phyloP scores from a whole-genome alignment of 352 stramenopile species.

The Pythium utonaiense region DNA sequence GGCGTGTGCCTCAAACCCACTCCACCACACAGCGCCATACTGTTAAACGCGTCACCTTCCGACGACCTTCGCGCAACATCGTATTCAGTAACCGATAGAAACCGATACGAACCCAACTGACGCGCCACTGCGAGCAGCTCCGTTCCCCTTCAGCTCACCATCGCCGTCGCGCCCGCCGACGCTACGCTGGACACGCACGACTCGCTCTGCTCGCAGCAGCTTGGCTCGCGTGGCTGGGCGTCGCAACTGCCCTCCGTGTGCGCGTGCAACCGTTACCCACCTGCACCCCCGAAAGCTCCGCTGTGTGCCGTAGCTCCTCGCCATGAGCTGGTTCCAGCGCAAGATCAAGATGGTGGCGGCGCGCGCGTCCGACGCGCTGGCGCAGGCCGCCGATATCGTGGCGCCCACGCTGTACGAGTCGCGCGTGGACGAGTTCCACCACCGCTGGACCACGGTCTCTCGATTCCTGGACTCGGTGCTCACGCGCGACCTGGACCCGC shows the following conservation, averaged over 20 bases:
- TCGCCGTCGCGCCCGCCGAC: neutral
- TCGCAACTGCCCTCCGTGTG: too few species aligned
- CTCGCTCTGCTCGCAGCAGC: neutral
- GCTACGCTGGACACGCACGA: neutral
- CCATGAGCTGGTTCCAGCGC: conserved; percentile 70
- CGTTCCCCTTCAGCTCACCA: neutral
- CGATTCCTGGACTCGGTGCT: conserved; percentile 76
- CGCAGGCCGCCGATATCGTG: conserved; percentile 76
- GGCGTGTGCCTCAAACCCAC: conserved; percentile 15
- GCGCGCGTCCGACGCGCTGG: conserved; percentile 64
- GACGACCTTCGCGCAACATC: conserved; percentile 12
- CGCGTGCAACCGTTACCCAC: too few species aligned
- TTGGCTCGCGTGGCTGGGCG: too few species aligned
- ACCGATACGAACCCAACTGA: conserved; percentile 1
- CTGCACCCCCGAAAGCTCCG: neutral
- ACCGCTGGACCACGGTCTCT: conserved; percentile 74
- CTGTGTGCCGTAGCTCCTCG: neutral
- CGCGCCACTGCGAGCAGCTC: neutral
- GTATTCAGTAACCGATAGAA: neutral
- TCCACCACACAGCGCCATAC: neutral
- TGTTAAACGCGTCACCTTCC: conserved; percentile 22
- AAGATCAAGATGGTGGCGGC: conserved; percentile 76
- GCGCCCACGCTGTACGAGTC: conserved; percentile 81
- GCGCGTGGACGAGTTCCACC: conserved; percentile 80
- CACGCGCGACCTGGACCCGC: conserved; percentile 55